Base-by-base conservation (phyloP, 2,329 filamentous ascomycete species). In the Diaporthe nobilis region DNA sequence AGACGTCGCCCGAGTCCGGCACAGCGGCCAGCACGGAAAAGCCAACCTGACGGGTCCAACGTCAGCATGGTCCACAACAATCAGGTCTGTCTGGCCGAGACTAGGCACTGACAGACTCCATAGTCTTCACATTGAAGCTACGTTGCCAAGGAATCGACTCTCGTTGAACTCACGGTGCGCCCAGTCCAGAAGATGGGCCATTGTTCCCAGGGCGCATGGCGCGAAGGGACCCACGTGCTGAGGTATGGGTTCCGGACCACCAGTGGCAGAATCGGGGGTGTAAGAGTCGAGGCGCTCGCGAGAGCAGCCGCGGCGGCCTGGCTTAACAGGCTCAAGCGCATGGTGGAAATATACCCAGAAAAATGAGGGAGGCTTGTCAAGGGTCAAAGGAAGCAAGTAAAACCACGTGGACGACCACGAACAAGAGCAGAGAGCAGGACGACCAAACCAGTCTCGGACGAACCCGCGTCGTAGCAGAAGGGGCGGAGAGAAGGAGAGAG, bases 171-270 rank as follows among this genome's bases (percentile, higher is more conserved):
- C 78, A 82, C 82, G 73, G 81, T 82, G 65, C 81, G 78, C 20
- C 81, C 82, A 3, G 81, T 84, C 80, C 80, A 83, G 76, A 84
- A 84, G 83, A 96, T 96, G 34, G 95, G 95, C 95, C 95, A 98
- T 84, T 91, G 90, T 72, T 91, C 89, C 95, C 95, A 97, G 2
- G 95, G 95, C 61, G 89, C 88, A 74, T 93, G 90, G 79, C 95
- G 89, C 55, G 94, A 83, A 90, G 89, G 65, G 74, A 95, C 82
- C 90, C 90, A 92, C 47, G 89, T 87, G 81, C 89, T 91, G 74
- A 92, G 81, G 78, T 92, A 92, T 10, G 90, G 90, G 78, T 90
- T 91, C 57, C 90, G 87, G 37, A 92, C 90, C 74, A 89, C 85
- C 74, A 92, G 83, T 12, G 90, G 90, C 55, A 92, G 80, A 10